Evolutionary conservation across 2,329 filamentous ascomycete genomes (phyloP).

Genomic region (Claviceps lovelessii): DNA sequence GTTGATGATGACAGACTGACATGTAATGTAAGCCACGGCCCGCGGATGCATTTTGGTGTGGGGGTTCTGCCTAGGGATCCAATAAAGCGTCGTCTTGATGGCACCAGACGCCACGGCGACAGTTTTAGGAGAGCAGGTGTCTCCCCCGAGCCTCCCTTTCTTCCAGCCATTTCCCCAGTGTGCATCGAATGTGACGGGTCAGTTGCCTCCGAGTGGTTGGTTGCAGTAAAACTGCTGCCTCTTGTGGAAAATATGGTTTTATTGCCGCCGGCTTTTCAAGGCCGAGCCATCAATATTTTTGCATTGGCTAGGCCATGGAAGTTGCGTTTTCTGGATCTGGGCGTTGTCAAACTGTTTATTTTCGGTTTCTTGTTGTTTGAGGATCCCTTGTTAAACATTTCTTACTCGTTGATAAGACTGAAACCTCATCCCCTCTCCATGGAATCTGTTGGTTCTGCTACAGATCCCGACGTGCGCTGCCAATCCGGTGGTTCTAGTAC

Average conservation of each 20-base stretch:
- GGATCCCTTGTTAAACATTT: too few species aligned
- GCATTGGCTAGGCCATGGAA: not conserved
- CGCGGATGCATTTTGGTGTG: too few species aligned
- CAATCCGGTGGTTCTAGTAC: conserved; percentile 2
- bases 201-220: not conserved
- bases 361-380: too few species aligned
- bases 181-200: not conserved
- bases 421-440: not conserved
- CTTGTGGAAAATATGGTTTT: not conserved
- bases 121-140: not conserved
- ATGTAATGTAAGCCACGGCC: not conserved
- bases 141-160: too few species aligned
- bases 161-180: not conserved
- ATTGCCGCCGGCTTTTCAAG: not conserved
- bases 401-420: not conserved
- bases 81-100: too few species aligned
- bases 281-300: not conserved
- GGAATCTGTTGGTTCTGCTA: conserved; percentile 1
- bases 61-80: too few species aligned
- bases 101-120: too few species aligned
- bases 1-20: too few species aligned
- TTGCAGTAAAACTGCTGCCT: not conserved
- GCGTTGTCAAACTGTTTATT: too few species aligned
- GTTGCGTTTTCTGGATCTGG: not conserved
- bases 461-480: conserved; percentile 4